Conservation (phyloP, 2,329 filamentous ascomycete species). For the Periconia digitata region DNA sequence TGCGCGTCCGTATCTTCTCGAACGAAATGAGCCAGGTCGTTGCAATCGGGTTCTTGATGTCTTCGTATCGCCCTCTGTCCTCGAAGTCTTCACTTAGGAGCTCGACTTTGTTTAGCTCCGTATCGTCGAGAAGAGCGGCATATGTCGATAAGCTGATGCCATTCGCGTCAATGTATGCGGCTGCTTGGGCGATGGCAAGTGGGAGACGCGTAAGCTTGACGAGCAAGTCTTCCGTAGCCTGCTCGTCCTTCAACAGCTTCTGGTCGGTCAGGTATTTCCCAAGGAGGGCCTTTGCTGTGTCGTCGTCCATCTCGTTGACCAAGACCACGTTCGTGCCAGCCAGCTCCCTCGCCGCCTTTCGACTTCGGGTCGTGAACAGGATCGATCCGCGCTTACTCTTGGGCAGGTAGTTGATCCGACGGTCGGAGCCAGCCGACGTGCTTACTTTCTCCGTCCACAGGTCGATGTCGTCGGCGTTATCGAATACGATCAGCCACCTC, state of each 20-base stretch:
- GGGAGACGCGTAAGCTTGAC: slow-evolving; percentile 43
- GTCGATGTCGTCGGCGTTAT: slow-evolving; percentile 46
- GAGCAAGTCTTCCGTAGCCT: slow-evolving; percentile 4
- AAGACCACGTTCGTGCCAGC: slow-evolving; percentile 16
- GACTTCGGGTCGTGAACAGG: slow-evolving; percentile 24
- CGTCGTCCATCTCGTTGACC: slow-evolving; percentile 5
- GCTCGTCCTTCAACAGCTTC: slow-evolving; percentile 1
- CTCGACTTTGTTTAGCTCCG: slow-evolving; percentile 34
- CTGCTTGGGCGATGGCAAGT: slow-evolving; percentile 23
- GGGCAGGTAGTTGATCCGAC: slow-evolving; percentile 31
- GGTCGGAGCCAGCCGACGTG: neutral
- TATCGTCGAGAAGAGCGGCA: no score
- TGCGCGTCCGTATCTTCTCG: slow-evolving; percentile 25
- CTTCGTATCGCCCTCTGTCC: slow-evolving; percentile 41
- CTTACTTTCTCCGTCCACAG: slow-evolving; percentile 9
- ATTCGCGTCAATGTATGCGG: no score
- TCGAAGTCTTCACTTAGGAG: slow-evolving; percentile 45
- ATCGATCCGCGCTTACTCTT: slow-evolving; percentile 26
- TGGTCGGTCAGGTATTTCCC: slow-evolving; percentile 13
- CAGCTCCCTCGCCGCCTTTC: slow-evolving; percentile 5
- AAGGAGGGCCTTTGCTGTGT: neutral
- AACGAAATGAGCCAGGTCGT: slow-evolving; percentile 51
- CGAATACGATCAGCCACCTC: slow-evolving; percentile 47
- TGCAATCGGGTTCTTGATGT: slow-evolving; percentile 42
- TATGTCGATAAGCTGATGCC: slow-evolving; percentile 33